A percentile compares a stretch with the other conserved stretches of the same genome.
Evolutionary conservation across 345 rosid genomes (phyloP).

Genomic region (Trapa bicornis): DNA sequence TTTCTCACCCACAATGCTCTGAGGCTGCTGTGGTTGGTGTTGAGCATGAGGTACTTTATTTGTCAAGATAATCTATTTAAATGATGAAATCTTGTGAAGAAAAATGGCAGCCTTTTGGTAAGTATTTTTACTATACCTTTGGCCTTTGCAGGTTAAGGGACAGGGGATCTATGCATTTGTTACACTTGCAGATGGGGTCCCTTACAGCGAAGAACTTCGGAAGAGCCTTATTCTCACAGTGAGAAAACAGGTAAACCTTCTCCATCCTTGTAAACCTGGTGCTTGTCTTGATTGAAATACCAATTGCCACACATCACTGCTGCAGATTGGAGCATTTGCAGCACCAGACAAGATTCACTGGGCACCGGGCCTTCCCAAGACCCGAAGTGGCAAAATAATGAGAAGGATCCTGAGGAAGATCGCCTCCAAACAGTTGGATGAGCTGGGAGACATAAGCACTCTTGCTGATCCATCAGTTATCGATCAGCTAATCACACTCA

Average conservation of each 20-base stretch:
- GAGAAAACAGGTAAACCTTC: slow-evolving; percentile 53
- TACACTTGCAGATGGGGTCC: slow-evolving; percentile 72
- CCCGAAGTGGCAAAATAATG: slow-evolving; percentile 98
- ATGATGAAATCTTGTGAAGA: neutral
- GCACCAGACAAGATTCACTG: slow-evolving; percentile 91
- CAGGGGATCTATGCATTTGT: slow-evolving; percentile 97
- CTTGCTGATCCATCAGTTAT: slow-evolving; percentile 88
- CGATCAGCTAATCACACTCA: slow-evolving; percentile 60
- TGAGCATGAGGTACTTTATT: slow-evolving; percentile 70
- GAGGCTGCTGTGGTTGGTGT: slow-evolving; percentile 95
- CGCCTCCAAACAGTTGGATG: slow-evolving; percentile 72
- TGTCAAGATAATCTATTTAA: neutral
- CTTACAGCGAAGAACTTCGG: slow-evolving; percentile 79
- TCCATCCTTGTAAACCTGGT: neutral
- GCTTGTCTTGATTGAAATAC: neutral
- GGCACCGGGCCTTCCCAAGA: slow-evolving; percentile 97
- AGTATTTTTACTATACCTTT: neutral
- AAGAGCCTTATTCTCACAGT: slow-evolving; percentile 58
- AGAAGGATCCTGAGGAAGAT: slow-evolving; percentile 87
- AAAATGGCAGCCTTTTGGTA: neutral
- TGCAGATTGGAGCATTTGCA: slow-evolving; percentile 91
- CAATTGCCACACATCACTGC: too few relatives aligned
- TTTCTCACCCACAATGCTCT: slow-evolving; percentile 85
- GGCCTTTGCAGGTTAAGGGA: slow-evolving; percentile 56
- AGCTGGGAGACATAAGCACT: slow-evolving; percentile 92